These are phyloP conservation scores for Nicotiana attenuata DNA, from an alignment of 257 asterid genomes.

Conservation along the genomic window DNA sequence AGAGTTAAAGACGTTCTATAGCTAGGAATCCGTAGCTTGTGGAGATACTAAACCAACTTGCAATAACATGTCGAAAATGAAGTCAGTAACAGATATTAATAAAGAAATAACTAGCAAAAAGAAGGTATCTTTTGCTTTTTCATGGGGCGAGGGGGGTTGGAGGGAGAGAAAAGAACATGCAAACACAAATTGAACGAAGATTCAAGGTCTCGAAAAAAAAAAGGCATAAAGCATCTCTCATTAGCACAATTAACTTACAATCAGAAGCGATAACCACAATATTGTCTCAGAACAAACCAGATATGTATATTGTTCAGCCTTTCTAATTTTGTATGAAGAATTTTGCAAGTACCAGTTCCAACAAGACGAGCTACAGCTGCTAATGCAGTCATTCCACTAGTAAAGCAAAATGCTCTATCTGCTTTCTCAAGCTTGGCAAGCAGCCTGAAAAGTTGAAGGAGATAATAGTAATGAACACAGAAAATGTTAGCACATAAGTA, in stretches of 20 bases:
- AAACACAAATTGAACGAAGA: no score
- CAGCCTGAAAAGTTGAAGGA: slow-evolving; percentile 37
- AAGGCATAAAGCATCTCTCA: no score
- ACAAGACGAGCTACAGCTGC: slow-evolving; percentile 81
- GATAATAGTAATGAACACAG: slow-evolving; percentile 5
- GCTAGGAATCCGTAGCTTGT: neutral
- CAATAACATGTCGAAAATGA: neutral
- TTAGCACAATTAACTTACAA: neutral
- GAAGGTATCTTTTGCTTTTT: no score
- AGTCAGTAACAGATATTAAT: neutral
- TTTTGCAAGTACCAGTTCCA: slow-evolving; percentile 44
- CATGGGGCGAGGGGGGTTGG: no score
- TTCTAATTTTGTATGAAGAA: neutral
- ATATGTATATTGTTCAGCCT: neutral
- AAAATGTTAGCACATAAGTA: neutral
- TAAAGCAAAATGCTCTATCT: slow-evolving; percentile 78
- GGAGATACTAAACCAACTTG: neutral
- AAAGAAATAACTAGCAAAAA: no score
- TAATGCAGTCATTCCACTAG: slow-evolving; percentile 98
- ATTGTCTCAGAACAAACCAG: no score
- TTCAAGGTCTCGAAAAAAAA: no score
- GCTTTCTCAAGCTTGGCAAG: slow-evolving; percentile 90
- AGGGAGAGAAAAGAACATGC: no score
- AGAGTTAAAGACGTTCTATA: neutral
- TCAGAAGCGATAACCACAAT: neutral